phyloP scores from a whole-genome alignment of 495 filamentous ascomycete genomes.

The Penicillium cosmopolitanum region DNA sequence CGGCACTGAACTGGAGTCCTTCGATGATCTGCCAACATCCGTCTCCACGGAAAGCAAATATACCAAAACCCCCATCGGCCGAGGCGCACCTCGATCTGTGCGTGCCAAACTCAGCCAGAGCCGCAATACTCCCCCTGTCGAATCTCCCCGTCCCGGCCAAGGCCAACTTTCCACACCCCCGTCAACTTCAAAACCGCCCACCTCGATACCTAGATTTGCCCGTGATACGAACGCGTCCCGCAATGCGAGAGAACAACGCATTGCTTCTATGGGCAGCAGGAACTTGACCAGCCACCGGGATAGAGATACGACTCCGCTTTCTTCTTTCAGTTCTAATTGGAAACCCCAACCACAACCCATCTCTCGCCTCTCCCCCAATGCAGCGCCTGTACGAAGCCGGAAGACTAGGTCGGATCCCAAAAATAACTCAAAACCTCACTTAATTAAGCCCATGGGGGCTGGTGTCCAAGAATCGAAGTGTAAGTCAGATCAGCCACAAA shows the following conservation, averaged over 20 bases:
- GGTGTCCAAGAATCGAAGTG: conserved; percentile 65
- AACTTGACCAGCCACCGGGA: neutral
- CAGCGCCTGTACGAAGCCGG: conserved; percentile 54
- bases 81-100: conserved; percentile 67
- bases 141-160: conserved; percentile 45
- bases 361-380: conserved; percentile 51
- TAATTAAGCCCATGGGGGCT: conserved; percentile 72
- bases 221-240: conserved; percentile 89
- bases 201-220: conserved; percentile 78
- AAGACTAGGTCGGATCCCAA: conserved; percentile 53
- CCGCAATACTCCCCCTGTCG: conserved; percentile 40
- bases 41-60: conserved; percentile 78
- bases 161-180: conserved; percentile 57
- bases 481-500: conserved; percentile 41
- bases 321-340: conserved; percentile 74
- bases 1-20: conserved; percentile 86
- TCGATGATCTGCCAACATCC: conserved; percentile 94
- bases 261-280: conserved; percentile 54
- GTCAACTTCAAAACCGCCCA: conserved; percentile 49
- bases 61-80: conserved; percentile 74
- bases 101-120: conserved; percentile 65
- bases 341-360: conserved; percentile 75
- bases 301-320: conserved; percentile 59
- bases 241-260: conserved; percentile 84
- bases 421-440: conserved; percentile 63